Conservation (phyloP, 805 yeast species). For the Metschnikowia anglica region DNA sequence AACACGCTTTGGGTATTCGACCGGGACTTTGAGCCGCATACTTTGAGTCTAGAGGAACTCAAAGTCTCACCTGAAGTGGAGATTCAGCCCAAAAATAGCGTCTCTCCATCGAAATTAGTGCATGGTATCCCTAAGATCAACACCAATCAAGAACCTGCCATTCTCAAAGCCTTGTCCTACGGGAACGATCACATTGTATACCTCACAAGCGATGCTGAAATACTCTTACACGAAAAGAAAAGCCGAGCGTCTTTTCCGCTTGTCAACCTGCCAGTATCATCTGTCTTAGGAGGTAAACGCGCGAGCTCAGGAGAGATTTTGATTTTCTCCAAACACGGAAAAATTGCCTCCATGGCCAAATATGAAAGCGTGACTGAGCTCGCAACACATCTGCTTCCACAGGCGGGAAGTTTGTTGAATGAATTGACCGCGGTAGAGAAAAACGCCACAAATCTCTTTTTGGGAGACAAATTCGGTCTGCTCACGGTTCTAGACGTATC, state of each 20-base stretch:
- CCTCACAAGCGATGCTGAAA: constrained; percentile 5
- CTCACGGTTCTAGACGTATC: constrained; percentile 29
- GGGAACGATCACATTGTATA: constrained; percentile 4
- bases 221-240: not conserved
- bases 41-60: constrained; percentile 1
- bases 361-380: not conserved
- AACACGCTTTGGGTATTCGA: constrained; percentile 9
- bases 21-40: not conserved
- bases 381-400: constrained; percentile 1
- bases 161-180: constrained; percentile 3
- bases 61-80: not conserved
- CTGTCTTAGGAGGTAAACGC: constrained; percentile 11
- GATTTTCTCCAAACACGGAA: constrained; percentile 26
- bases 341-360: constrained; percentile 11
- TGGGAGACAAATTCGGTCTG: constrained; percentile 53
- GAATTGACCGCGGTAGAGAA: constrained; percentile 43
- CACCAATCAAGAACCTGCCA: not conserved
- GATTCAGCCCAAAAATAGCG: not conserved
- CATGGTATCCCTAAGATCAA: not conserved
- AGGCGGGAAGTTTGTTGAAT: constrained; percentile 30
- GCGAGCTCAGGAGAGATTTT: constrained; percentile 14
- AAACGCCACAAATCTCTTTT: constrained; percentile 27
- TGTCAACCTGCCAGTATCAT: constrained; percentile 1
- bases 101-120: constrained; percentile 5
- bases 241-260: not conserved